phyloP scores from a whole-genome alignment of 2,329 filamentous ascomycete species.

The Tolypocladium inflatum region DNA sequence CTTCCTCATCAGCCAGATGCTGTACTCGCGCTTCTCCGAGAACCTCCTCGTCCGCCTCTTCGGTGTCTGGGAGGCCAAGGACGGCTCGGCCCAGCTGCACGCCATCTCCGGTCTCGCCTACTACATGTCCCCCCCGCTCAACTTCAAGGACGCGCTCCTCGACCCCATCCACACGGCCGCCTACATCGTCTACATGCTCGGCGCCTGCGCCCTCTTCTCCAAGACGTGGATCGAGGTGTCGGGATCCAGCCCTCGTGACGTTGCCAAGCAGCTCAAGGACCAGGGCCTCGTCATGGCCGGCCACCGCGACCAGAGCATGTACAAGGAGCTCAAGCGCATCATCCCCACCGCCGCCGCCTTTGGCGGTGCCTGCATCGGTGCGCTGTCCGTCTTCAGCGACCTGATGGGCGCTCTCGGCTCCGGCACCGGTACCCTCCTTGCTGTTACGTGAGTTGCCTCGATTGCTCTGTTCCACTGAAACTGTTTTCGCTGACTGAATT shows the following conservation, averaged over 20 bases:
- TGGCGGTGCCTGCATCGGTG: conserved; percentile 97
- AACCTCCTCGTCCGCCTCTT: conserved; percentile 96
- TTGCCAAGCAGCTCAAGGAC: conserved; percentile 99
- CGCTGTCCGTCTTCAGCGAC: conserved; percentile 89
- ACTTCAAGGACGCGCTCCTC: conserved; percentile 92
- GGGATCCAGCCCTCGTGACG: conserved; percentile 91
- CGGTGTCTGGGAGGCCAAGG: conserved; percentile 96
- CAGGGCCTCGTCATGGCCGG: conserved; percentile 99
- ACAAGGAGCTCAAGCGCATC: conserved; percentile 99
- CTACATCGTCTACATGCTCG: conserved; percentile 96
- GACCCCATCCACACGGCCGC: conserved; percentile 94
- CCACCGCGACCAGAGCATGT: conserved; percentile 99
- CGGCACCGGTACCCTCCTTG: conserved; percentile 94
- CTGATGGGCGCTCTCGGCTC: conserved; percentile 92
- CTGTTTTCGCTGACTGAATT: conserved; percentile 7
- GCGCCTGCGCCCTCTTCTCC: conserved; percentile 95
- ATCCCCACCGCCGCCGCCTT: conserved; percentile 98
- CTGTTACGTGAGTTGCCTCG: conserved; percentile 77
- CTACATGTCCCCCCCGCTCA: conserved; percentile 98
- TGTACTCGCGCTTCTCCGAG: conserved; percentile 97
- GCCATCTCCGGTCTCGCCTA: conserved; percentile 91
- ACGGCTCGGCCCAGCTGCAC: conserved; percentile 91
- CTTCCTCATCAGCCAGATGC: conserved; percentile 98
- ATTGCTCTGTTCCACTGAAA: not conserved
- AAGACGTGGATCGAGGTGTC: conserved; percentile 99